Base-by-base conservation (phyloP, 208 protist genomes). In the Endotrypanum monterogeii region DNA sequence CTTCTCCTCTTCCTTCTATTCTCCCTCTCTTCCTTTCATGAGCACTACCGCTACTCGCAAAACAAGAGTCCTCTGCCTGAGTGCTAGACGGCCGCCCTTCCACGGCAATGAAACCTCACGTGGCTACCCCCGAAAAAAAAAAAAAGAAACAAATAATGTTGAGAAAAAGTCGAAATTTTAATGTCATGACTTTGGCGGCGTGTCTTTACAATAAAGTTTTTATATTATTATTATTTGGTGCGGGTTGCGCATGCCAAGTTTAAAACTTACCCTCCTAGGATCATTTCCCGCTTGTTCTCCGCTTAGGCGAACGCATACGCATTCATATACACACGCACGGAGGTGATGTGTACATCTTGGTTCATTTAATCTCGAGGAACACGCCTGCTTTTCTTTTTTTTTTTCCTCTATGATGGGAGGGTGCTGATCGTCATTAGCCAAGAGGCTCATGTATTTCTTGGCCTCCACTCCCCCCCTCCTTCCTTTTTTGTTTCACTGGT, bases 331-430 rank as follows among this genome's bases (percentile, higher is more conserved):
- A 41, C 30, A 35, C 20, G 23, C 41, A 57, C 18, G 18, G 3
- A 35, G n/a, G 7, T 69, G 65, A 69, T 69, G 25, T 50, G 46
- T 28, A 35, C 46, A 55, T 55, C 44, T 48, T 69, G 16, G 25
- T 65, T 65, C 35, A 46, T 37, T 30, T 46, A 41, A 65, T 46
- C n/a, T 5, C 7, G 58, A 7, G 12, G 35, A 65, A 23, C n/a
- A 25, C 35, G n/a, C 3, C 18, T 71, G 51, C 12, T 60, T 25
- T 6, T 76, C 7, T 20, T 35, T 71, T 72, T 6, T 52, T 72
- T 60, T 60, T 39, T 30, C 60, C 60, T 66, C 60, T 6, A 23
- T 32, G 52, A n/a, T 16, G 12, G 32, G 58, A 25, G 28, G 37
- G 58, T 12, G 12, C 9, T 65, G 30, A 20, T 62, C 57, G 25